Percentiles rank a stretch among this genome's conserved stretches.
Conservation (phyloP, 1,284 basidiomycete genomes). For the Trichosporon sp. region DNA sequence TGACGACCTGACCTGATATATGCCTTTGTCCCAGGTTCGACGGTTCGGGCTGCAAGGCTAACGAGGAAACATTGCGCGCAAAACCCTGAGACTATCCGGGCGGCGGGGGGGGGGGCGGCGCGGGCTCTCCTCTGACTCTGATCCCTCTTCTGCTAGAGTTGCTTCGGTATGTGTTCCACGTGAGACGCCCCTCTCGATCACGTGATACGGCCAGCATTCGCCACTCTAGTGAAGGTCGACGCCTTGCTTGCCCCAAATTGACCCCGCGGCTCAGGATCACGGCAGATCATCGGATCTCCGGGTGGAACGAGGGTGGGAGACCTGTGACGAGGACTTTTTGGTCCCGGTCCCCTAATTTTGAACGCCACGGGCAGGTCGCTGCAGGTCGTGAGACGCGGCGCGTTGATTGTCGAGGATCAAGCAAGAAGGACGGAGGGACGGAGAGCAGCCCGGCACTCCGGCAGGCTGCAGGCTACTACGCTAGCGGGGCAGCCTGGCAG, state of each 20-base stretch:
- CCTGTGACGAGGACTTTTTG: background rate
- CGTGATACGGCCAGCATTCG: background rate
- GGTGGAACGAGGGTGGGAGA: background rate
- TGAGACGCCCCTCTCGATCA: background rate
- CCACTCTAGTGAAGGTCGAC: too few relatives aligned
- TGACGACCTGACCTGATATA: background rate
- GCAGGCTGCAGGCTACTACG: too few relatives aligned
- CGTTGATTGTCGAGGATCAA: background rate
- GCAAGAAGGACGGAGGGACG: too few relatives aligned
- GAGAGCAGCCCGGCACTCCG: too few relatives aligned
- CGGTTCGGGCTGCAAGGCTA: background rate
- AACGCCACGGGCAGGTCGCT: background rate
- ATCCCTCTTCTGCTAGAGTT: too few relatives aligned
- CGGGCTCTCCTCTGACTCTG: too few relatives aligned
- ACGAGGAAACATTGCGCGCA: background rate
- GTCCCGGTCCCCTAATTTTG: background rate
- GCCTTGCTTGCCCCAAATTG: too few relatives aligned
- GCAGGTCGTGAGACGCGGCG: background rate
- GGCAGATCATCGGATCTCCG: background rate
- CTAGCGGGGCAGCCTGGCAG: too few relatives aligned
- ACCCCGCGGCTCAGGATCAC: background rate
- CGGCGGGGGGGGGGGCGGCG: too few relatives aligned
- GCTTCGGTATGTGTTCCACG: background rate
- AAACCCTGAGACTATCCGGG: background rate
- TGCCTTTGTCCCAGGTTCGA: background rate